Evolutionary conservation across 2,329 filamentous ascomycete species (phyloP), one percentile per base, ranked within the genome.

Genomic region (Fusarium subtropicale): DNA sequence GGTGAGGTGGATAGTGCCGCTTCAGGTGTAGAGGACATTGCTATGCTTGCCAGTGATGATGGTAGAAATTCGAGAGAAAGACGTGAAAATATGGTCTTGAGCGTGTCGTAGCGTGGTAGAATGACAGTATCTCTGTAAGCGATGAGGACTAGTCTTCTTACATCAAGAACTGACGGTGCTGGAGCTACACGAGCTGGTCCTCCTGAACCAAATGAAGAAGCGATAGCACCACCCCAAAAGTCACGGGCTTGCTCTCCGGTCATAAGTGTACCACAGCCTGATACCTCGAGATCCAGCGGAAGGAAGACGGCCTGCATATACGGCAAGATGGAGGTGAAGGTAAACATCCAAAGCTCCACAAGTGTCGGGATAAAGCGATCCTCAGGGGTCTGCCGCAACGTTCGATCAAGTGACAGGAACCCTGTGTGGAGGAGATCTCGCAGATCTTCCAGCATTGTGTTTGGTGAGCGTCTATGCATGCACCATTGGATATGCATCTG

Each of bases 291-390:
- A 75, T 99, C 96, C 2, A 99, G 82, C 0, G 94, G 96, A 3
- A 99, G 83, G 76, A 99, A 97, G 1, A 97, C 94, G 2, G 95
- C 94, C 81, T 98, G 95, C 74, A 99, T 90, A 76, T 97, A 98
- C 0, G 96, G 96, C 7, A 98, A 81, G 38, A 98, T 92, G 9
- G 88, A 92, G 4, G 93, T 95, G 75, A 97, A 97, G 0, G 96
- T 94, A 47, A 96, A 90, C 62, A 97, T 88, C 96, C 96, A 99
- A 76, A 97, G 90, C 76, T 97, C 93, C 4, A 97, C 95, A 1
- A 99, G 84, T 58, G 93, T 90, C 0, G 93, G 92, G 24, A 98
- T 93, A n/a, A 98, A 87, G 34, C 91, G 88, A 64, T 97, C 94
- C 75, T 98, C 95, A 0, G 93, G 86, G 1, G 93, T 90, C 46